Conservation (phyloP, 768 basidiomycete genomes). For the Tephrocybe sp. region DNA sequence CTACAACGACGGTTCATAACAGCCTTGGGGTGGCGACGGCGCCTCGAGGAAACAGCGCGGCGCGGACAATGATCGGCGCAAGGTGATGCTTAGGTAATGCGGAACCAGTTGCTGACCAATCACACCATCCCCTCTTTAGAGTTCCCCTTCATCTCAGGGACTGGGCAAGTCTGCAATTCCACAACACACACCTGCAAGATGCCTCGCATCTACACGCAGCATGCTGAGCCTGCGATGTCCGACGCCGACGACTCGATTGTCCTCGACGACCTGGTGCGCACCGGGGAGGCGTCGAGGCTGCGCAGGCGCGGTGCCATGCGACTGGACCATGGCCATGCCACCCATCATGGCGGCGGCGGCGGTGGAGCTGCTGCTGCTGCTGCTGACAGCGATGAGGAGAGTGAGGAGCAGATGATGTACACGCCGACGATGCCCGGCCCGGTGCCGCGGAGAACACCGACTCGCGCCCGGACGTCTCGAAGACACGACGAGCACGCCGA, state of each 20-base stretch:
- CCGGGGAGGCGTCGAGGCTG: conserved; percentile 71
- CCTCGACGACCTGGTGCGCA: conserved; percentile 71
- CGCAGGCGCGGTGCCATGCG: conserved; percentile 75
- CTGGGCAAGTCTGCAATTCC: neutral
- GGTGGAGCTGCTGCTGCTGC: neutral
- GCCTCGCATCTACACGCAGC: neutral
- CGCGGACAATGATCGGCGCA: neutral
- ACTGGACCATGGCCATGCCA: conserved; percentile 39
- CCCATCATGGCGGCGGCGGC: neutral
- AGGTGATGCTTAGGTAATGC: neutral
- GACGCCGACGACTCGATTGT: conserved; percentile 71
- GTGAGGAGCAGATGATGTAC: neutral
- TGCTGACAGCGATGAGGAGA: conserved; percentile 2
- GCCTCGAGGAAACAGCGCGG: neutral
- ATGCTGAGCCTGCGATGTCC: neutral
- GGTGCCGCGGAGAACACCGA: neutral
- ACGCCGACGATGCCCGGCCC: neutral
- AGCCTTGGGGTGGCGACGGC: neutral
- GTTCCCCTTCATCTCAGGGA: conserved; percentile 3
- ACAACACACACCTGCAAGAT: conserved; percentile 1
- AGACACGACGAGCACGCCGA: neutral
- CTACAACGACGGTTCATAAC: neutral
- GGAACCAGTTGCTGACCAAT: neutral
- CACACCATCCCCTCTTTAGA: neutral
- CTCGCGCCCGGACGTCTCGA: neutral